Evolutionary conservation across 768 basidiomycete species (phyloP).

Genomic region (Serpula lacrymans): DNA sequence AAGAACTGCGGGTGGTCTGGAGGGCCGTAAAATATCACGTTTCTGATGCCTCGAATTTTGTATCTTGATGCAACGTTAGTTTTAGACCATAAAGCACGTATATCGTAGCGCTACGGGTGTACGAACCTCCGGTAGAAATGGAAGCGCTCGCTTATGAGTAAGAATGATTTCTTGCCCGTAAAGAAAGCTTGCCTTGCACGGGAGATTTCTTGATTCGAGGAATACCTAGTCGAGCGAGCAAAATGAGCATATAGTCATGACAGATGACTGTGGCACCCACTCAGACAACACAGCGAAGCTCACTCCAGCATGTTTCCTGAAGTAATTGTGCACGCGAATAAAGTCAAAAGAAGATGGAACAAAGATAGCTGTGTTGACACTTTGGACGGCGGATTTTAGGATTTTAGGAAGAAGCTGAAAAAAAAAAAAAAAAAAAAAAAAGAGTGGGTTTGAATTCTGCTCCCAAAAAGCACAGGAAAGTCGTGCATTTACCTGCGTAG

Average conservation of each 20-base stretch:
- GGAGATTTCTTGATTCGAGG: constrained; percentile 90
- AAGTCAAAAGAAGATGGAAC: constrained; percentile 97
- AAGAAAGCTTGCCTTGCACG: constrained; percentile 93
- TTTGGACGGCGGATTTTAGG: constrained; percentile 91
- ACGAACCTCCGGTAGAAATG: constrained; percentile 89
- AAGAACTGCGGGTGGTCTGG: constrained; percentile 93
- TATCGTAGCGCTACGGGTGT: neutral
- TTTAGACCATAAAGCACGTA: neutral
- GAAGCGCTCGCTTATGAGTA: constrained; percentile 95
- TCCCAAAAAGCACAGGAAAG: neutral
- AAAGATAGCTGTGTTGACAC: constrained; percentile 83
- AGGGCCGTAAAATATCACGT: constrained; percentile 89
- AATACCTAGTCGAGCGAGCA: constrained; percentile 56
- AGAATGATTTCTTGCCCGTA: constrained; percentile 77
- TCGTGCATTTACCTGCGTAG: constrained; percentile 59
- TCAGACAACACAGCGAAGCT: constrained; percentile 87
- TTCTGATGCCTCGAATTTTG: constrained; percentile 89
- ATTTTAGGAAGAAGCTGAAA: constrained; percentile 75
- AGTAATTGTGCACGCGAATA: constrained; percentile 83
- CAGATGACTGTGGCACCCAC: constrained; percentile 38
- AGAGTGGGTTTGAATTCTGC: too few species aligned
- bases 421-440: neutral
- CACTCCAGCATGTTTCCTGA: constrained; percentile 68
- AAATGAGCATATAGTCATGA: neutral
- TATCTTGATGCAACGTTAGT: constrained; percentile 49